Evolutionary conservation across 2,329 filamentous ascomycete genomes (phyloP).

Genomic region (Cylindrodendrum hubeiense): DNA sequence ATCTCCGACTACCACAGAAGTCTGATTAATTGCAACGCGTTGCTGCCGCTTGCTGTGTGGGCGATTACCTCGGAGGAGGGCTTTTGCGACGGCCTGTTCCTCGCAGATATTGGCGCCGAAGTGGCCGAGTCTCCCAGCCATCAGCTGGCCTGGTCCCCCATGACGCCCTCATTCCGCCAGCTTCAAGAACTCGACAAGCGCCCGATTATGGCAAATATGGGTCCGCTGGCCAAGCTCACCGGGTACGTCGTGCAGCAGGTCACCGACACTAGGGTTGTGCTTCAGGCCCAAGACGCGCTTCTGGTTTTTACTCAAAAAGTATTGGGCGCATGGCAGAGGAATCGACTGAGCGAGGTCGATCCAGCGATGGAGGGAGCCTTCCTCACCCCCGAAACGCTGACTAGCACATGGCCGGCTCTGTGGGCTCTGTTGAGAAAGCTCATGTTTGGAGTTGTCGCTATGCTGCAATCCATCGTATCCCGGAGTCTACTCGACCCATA

Average conservation of each 20-base stretch:
- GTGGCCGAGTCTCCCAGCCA: conserved; percentile 61
- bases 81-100: conserved; percentile 80
- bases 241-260: conserved; percentile 73
- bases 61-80: conserved; percentile 79
- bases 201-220: conserved; percentile 75
- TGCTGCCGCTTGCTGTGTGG: conserved; percentile 78
- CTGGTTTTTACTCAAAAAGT: conserved; percentile 75
- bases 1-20: conserved; percentile 71
- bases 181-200: conserved; percentile 70
- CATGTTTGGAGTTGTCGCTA: conserved; percentile 80
- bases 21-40: conserved; percentile 73
- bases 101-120: conserved; percentile 77
- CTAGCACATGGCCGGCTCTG: conserved; percentile 76
- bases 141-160: conserved; percentile 72
- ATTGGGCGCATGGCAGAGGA: conserved; percentile 79
- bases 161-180: conserved; percentile 70
- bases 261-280: conserved; percentile 55
- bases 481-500: conserved; percentile 67
- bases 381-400: conserved; percentile 74
- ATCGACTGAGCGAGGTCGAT: conserved; percentile 80
- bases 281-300: conserved; percentile 71
- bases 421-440: conserved; percentile 82
- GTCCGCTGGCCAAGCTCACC: conserved; percentile 74
- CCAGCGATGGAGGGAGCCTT: conserved; percentile 72
- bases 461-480: conserved; percentile 80